Evolutionary conservation across 345 rosid species (phyloP).

Genomic region (Acer yangbiense): DNA sequence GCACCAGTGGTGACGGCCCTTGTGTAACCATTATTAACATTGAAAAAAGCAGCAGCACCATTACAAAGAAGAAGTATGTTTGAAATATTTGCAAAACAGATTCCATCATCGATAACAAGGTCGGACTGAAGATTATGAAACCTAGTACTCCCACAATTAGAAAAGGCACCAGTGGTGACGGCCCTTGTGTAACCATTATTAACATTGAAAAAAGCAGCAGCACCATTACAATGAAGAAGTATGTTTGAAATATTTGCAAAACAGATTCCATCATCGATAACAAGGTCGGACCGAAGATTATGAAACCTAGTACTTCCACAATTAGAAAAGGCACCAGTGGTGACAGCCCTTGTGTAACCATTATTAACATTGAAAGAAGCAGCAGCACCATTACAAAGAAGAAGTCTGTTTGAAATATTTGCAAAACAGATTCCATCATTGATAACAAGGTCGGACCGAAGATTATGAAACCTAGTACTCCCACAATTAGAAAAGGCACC

Average conservation of each 20-base stretch:
- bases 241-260: conserved; percentile 22
- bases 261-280: conserved; percentile 21
- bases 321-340: no score
- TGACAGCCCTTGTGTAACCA: conserved; percentile 30
- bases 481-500: conserved; percentile 32
- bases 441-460: conserved; percentile 29
- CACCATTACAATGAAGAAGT: conserved; percentile 13
- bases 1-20: no score
- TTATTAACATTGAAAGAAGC: conserved; percentile 22
- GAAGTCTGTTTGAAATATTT: conserved; percentile 21
- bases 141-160: conserved; percentile 43
- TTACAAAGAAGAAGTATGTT: conserved; percentile 8
- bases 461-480: conserved; percentile 35
- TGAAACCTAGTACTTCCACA: conserved; percentile 43
- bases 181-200: conserved; percentile 19
- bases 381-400: conserved; percentile 19
- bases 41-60: conserved; percentile 19
- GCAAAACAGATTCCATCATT: conserved; percentile 14
- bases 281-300: conserved; percentile 30
- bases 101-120: conserved; percentile 21
- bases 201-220: conserved; percentile 23
- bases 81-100: conserved; percentile 23
- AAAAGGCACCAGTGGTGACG: conserved; percentile 39
- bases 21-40: conserved; percentile 28
- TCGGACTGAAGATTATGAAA: conserved; percentile 30